These are phyloP conservation scores for Ceratocystis colombiana DNA, from an alignment of 2,329 filamentous ascomycete genomes.

Conservation along the genomic window DNA sequence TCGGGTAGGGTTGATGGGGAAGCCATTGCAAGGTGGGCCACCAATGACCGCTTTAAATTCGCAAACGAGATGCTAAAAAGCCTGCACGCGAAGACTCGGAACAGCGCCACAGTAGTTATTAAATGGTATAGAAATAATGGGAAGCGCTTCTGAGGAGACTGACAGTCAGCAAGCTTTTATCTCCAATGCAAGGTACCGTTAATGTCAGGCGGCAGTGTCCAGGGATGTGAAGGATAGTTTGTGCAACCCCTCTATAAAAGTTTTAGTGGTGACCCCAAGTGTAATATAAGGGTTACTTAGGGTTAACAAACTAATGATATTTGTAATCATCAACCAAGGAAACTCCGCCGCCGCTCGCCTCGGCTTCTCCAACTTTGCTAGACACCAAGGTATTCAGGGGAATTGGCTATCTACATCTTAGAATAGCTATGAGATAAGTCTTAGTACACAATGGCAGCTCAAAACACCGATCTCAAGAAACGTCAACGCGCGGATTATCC, in stretches of 20 bases:
- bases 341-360: neutral
- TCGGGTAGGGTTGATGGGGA: neutral
- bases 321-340: neutral
- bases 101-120: constrained; percentile 8
- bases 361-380: neutral
- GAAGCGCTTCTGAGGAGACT: neutral
- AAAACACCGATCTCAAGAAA: neutral
- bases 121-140: neutral
- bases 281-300: neutral
- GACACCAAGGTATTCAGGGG: neutral
- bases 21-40: neutral
- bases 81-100: neutral
- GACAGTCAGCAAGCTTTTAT: no score
- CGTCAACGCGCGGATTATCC: constrained; percentile 55
- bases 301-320: neutral
- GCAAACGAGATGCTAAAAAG: constrained; percentile 7
- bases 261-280: constrained; percentile 29
- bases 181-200: no score
- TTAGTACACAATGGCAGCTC: neutral
- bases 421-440: neutral
- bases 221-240: neutral
- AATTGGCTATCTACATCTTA: neutral
- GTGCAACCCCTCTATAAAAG: constrained; percentile 26
- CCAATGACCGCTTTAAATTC: neutral
- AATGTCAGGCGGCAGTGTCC: no score